These are phyloP conservation scores for Lablab purpureus DNA, from an alignment of 306 rosid genomes.

Conservation along the genomic window DNA sequence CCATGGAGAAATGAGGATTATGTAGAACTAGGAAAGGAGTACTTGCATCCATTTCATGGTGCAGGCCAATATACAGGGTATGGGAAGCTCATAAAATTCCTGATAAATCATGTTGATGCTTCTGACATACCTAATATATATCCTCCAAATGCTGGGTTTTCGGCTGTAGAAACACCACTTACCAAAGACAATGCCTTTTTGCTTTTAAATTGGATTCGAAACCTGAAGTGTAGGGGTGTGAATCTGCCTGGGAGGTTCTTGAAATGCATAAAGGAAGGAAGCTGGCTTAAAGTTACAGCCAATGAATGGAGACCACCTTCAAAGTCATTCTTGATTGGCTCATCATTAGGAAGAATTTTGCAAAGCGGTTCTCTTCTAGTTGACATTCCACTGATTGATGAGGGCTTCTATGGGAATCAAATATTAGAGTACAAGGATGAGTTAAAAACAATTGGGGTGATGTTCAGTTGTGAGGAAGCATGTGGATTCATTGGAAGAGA, in stretches of 20 bases:
- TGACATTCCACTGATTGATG: slow-evolving; percentile 77
- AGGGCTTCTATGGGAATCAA: slow-evolving; percentile 55
- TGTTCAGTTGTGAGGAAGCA: slow-evolving; percentile 70
- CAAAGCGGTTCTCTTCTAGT: slow-evolving; percentile 63
- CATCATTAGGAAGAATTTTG: slow-evolving; percentile 62
- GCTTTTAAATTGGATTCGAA: slow-evolving; percentile 71
- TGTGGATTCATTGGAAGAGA: slow-evolving; percentile 65
- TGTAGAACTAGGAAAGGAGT: slow-evolving; percentile 67
- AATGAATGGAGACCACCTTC: slow-evolving; percentile 68
- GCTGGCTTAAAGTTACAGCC: slow-evolving; percentile 67
- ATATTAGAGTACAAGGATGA: slow-evolving; percentile 61
- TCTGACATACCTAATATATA: slow-evolving; percentile 66
- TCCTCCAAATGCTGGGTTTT: slow-evolving; percentile 65
- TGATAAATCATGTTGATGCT: slow-evolving; percentile 51
- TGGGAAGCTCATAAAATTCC: slow-evolving; percentile 53
- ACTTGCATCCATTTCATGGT: slow-evolving; percentile 42
- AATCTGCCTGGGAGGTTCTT: slow-evolving; percentile 53
- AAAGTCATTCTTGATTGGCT: slow-evolving; percentile 60
- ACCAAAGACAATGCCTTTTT: slow-evolving; percentile 65
- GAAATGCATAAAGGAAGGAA: slow-evolving; percentile 64
- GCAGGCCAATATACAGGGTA: slow-evolving; percentile 49
- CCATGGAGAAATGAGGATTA: slow-evolving; percentile 63
- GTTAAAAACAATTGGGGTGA: slow-evolving; percentile 73
- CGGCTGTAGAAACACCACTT: slow-evolving; percentile 60
- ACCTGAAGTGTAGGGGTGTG: slow-evolving; percentile 12